Conservation (phyloP, 352 stramenopile genomes). For the Phytophthora pseudosyringae region DNA sequence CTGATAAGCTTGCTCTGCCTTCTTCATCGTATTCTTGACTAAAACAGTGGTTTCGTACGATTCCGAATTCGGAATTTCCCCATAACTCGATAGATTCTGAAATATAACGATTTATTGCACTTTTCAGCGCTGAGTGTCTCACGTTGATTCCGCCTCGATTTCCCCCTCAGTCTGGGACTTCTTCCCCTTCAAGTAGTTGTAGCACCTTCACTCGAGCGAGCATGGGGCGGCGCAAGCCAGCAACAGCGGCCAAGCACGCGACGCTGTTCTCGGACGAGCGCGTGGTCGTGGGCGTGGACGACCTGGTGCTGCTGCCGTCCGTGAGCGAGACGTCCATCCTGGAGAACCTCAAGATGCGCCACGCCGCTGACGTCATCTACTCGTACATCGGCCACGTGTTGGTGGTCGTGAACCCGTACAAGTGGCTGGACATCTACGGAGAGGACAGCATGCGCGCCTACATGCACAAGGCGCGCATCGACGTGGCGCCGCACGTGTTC, state of each 20-base stretch:
- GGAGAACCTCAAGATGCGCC: conserved; percentile 90
- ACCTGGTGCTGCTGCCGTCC: conserved; percentile 77
- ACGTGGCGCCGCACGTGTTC: conserved; percentile 88
- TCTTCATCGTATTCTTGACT: too few species aligned
- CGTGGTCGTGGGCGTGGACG: conserved; percentile 77
- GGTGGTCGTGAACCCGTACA: conserved; percentile 91
- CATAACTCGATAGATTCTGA: too few species aligned
- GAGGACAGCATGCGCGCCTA: conserved; percentile 83
- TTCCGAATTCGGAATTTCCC: too few species aligned
- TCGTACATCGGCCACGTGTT: conserved; percentile 90
- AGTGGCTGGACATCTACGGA: conserved; percentile 91
- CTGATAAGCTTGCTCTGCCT: too few species aligned
- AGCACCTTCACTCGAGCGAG: conserved; percentile 19
- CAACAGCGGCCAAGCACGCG: conserved; percentile 22
- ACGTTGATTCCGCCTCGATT: conserved; percentile 11
- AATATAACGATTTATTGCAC: too few species aligned
- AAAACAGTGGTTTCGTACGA: too few species aligned
- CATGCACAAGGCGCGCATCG: conserved; percentile 87
- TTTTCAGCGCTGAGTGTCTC: conserved; percentile 9
- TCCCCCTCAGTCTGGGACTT: conserved; percentile 18
- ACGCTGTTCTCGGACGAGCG: conserved; percentile 66
- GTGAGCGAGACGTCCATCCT: conserved; percentile 85
- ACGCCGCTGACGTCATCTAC: conserved; percentile 89
- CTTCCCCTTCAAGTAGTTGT: conserved; percentile 29
- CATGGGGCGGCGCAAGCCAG: conserved; percentile 42